phyloP scores from a whole-genome alignment of 306 rosid species.

The Cicer chorassanicum region DNA sequence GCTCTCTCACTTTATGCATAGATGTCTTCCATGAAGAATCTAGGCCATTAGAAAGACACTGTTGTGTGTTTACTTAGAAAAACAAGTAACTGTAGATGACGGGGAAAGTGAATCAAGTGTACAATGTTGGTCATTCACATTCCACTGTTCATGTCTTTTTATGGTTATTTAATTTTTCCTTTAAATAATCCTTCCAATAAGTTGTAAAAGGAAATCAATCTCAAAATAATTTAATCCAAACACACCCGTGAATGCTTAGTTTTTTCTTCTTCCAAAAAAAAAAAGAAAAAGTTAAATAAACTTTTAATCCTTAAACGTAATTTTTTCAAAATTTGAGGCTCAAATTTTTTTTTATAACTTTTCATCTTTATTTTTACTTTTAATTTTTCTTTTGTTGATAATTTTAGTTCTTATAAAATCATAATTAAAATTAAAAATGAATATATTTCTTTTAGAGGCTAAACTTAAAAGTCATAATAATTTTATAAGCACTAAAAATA shows the following conservation, averaged over 20 bases:
- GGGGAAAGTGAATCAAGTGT: background rate
- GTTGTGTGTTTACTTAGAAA: background rate
- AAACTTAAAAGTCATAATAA: too few species aligned
- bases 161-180: background rate
- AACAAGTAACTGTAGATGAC: conserved; percentile 2
- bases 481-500: too few species aligned
- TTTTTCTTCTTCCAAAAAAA: background rate
- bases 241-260: background rate
- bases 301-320: too few species aligned
- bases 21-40: conserved; percentile 30
- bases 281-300: too few species aligned
- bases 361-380: too few species aligned
- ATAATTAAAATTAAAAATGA: too few species aligned
- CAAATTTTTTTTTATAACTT: too few species aligned
- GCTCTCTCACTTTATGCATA: conserved; percentile 12
- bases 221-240: background rate
- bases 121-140: conserved; percentile 6
- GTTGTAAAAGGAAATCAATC: background rate
- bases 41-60: conserved; percentile 32
- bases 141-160: background rate
- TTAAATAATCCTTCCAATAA: background rate
- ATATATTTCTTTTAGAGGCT: too few species aligned
- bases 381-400: too few species aligned
- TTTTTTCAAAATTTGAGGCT: too few species aligned
- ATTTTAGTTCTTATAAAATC: too few species aligned